Percentiles rank a stretch among this genome's conserved stretches.
Conservation (phyloP, 805 yeast species). For the Zygosaccharomyces siamensis region DNA sequence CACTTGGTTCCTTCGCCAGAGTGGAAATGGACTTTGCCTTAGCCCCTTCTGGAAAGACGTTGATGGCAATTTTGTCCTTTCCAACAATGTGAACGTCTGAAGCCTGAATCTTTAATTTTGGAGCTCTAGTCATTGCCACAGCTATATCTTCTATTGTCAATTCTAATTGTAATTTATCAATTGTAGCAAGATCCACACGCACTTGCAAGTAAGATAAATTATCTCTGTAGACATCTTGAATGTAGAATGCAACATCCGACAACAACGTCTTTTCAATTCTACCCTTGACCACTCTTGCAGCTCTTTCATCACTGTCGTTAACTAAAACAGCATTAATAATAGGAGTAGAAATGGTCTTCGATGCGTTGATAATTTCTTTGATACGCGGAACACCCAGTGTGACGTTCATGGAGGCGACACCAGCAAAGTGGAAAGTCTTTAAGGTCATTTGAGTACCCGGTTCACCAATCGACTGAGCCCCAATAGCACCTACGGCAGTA, state of each 20-base stretch:
- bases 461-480: slow-evolving; percentile 98
- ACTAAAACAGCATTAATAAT: slow-evolving; percentile 92
- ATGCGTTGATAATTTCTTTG: slow-evolving; percentile 96
- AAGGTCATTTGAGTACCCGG: slow-evolving; percentile 99
- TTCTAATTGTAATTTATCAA: slow-evolving; percentile 86
- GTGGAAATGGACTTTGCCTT: slow-evolving; percentile 42
- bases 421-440: slow-evolving; percentile 97
- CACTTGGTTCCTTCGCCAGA: slow-evolving; percentile 37
- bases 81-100: slow-evolving; percentile 68
- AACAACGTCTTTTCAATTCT: slow-evolving; percentile 88
- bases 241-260: slow-evolving; percentile 79
- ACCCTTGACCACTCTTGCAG: slow-evolving; percentile 98
- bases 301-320: slow-evolving; percentile 90
- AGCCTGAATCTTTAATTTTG: slow-evolving; percentile 77
- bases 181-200: slow-evolving; percentile 75
- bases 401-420: slow-evolving; percentile 98
- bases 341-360: slow-evolving; percentile 92
- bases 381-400: slow-evolving; percentile 99
- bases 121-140: slow-evolving; percentile 72
- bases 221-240: slow-evolving; percentile 90
- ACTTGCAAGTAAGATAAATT: slow-evolving; percentile 73
- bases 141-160: slow-evolving; percentile 82
- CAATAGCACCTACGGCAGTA: slow-evolving; percentile 98
- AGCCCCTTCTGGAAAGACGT: slow-evolving; percentile 46
- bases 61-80: slow-evolving; percentile 59